Percentiles rank a stretch among this genome's conserved stretches.
phyloP scores from a whole-genome alignment of 768 basidiomycete species.

The Mycena latifolia region DNA sequence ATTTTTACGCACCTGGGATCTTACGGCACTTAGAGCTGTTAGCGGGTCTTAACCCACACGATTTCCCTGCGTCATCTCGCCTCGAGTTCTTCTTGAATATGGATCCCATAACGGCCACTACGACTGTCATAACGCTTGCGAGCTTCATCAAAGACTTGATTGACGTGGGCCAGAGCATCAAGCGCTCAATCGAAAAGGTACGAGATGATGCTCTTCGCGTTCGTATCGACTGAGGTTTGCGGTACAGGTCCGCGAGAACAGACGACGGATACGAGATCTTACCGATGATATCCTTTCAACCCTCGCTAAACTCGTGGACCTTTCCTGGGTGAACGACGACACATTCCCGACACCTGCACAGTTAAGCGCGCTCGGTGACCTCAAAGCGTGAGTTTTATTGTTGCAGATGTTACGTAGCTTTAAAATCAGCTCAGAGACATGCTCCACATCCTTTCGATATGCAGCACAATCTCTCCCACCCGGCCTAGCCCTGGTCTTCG shows the following conservation, averaged over 20 bases:
- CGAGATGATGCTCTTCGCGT: background rate
- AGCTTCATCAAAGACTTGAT: conserved; percentile 25
- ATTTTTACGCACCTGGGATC: no score
- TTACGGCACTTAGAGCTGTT: no score
- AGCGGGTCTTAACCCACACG: no score
- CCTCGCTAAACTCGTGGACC: conserved; percentile 6
- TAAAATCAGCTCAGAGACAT: conserved; percentile 10
- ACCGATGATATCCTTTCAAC: conserved; percentile 9
- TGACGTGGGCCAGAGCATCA: conserved; percentile 17
- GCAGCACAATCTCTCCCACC: background rate
- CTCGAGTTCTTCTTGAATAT: background rate
- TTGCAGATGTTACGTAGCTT: no score
- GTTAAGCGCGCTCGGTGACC: conserved; percentile 10
- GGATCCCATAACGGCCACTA: conserved; percentile 18
- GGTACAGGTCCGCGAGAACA: conserved; percentile 26
- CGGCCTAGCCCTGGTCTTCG: background rate
- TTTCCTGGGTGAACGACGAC: background rate
- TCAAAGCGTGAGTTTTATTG: conserved; percentile 22
- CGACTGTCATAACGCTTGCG: conserved; percentile 25
- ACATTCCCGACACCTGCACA: conserved; percentile 12
- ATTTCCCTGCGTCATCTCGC: no score
- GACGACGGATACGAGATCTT: conserved; percentile 20
- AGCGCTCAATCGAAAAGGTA: conserved; percentile 30
- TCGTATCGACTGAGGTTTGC: background rate
- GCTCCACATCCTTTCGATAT: conserved; percentile 10